Evolutionary conservation across 495 filamentous ascomycete genomes (phyloP).

Genomic region (Hypoxylon rickii): DNA sequence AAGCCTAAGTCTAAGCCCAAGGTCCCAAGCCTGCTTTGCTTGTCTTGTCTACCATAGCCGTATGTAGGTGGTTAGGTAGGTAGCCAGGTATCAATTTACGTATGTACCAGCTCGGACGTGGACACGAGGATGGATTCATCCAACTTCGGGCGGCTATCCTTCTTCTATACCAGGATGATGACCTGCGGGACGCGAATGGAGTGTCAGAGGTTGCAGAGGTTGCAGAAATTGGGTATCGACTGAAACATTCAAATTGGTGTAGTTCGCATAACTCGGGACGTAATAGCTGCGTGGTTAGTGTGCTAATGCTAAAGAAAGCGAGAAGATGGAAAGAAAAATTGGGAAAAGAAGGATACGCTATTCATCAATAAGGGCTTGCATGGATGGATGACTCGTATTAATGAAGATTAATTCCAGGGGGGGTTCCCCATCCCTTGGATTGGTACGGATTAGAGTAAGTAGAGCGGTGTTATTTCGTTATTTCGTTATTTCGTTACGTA

Average conservation of each 20-base stretch:
- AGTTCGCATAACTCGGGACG: conserved; percentile 33
- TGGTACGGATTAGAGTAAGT: conserved; percentile 9
- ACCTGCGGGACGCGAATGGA: conserved; percentile 8
- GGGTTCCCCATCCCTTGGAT: conserved; percentile 27
- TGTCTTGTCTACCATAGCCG: not conserved
- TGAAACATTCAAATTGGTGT: conserved; percentile 17
- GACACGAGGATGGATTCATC: conserved; percentile 18
- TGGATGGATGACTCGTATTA: conserved; percentile 38
- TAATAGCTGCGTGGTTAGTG: too few relatives aligned
- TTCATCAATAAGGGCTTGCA: conserved; percentile 22
- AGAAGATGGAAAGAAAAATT: too few relatives aligned
- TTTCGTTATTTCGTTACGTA: too few relatives aligned
- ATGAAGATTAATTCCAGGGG: conserved; percentile 24
- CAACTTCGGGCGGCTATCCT: conserved; percentile 12
- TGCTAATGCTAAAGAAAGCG: too few relatives aligned
- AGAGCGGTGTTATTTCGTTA: conserved; percentile 25
- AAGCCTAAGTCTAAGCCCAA: not conserved
- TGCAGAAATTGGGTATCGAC: not conserved
- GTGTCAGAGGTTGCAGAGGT: conserved; percentile 15
- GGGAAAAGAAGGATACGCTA: conserved; percentile 23
- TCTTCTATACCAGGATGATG: too few relatives aligned
- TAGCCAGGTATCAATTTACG: not conserved
- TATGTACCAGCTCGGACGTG: not conserved
- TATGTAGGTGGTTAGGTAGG: not conserved
- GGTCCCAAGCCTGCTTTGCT: not conserved